Percentiles rank a stretch among this genome's conserved stretches.
These are phyloP conservation scores for Nannochloris sp. DNA, from an alignment of 139 green algal species.

Conservation along the genomic window DNA sequence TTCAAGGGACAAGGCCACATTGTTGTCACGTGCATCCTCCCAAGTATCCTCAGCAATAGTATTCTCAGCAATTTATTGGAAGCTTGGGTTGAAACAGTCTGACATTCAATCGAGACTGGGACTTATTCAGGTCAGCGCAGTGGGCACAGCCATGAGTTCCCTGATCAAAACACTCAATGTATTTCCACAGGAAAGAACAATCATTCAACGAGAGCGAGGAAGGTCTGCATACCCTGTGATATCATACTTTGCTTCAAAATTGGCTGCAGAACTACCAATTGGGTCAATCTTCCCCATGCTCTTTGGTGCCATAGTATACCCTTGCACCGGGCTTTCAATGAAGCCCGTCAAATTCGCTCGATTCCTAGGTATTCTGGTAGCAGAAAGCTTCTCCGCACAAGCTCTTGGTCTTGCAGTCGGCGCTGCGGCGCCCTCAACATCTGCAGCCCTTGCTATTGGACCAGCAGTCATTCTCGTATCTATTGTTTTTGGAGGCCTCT, in stretches of 20 bases:
- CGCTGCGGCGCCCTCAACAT: constrained; percentile 56
- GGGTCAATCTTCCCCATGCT: constrained; percentile 69
- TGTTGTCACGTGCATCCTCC: constrained; percentile 51
- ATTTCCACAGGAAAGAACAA: constrained; percentile 68
- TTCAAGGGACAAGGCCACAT: constrained; percentile 71
- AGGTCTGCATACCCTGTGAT: constrained; percentile 28
- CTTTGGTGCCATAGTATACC: constrained; percentile 77
- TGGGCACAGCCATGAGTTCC: constrained; percentile 77
- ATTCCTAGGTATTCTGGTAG: constrained; percentile 71
- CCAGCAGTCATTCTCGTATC: constrained; percentile 86
- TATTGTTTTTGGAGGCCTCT: constrained; percentile 91
- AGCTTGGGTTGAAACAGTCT: constrained; percentile 56
- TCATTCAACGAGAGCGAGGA: constrained; percentile 70
- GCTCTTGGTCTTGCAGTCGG: constrained; percentile 77
- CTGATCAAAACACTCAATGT: constrained; percentile 83
- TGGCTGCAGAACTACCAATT: constrained; percentile 78
- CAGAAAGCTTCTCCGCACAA: constrained; percentile 54
- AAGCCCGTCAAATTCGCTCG: constrained; percentile 40
- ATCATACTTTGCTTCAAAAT: constrained; percentile 69
- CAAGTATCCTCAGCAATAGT: constrained; percentile 75
- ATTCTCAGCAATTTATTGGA: constrained; percentile 87
- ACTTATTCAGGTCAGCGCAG: constrained; percentile 74
- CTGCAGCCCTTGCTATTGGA: constrained; percentile 83
- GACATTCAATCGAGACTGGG: constrained; percentile 83
- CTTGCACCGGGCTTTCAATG: constrained; percentile 64